Conservation (phyloP, 345 rosid species). For the Isatis tinctoria region DNA sequence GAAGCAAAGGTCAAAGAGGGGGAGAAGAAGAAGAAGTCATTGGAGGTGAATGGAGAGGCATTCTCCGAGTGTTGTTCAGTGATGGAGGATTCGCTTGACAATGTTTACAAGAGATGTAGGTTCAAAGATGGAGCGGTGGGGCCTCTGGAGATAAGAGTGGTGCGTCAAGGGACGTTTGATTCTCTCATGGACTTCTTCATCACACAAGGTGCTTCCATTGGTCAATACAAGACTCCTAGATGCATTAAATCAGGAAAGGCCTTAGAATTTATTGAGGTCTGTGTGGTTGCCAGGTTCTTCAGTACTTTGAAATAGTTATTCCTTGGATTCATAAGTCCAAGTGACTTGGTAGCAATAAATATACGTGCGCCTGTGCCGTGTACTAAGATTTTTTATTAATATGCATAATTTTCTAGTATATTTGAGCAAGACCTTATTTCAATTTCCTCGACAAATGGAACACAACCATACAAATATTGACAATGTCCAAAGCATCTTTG, state of each 20-base stretch:
- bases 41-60: constrained; percentile 33
- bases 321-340: not conserved
- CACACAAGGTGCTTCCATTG: constrained; percentile 73
- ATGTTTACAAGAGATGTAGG: constrained; percentile 71
- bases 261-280: constrained; percentile 49
- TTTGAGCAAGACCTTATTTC: not conserved
- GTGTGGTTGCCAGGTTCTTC: constrained; percentile 54
- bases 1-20: constrained; percentile 39
- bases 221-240: constrained; percentile 92
- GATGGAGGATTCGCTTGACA: constrained; percentile 72
- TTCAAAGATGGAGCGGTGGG: constrained; percentile 69
- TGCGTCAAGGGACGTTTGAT: constrained; percentile 61
- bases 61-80: constrained; percentile 62
- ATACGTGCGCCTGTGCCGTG: not conserved
- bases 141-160: constrained; percentile 76
- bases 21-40: not conserved
- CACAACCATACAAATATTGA: not conserved
- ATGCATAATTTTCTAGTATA: not conserved
- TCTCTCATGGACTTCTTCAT: constrained; percentile 81
- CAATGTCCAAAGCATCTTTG: not conserved
- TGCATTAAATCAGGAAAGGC: constrained; percentile 68
- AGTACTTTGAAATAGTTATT: constrained; percentile 34
- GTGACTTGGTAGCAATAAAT: constrained; percentile 6
- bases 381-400: not conserved
- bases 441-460: not conserved